Evolutionary conservation across 768 basidiomycete genomes (phyloP), one percentile per base, ranked within the genome.

Genomic region (Russula brevipes): DNA sequence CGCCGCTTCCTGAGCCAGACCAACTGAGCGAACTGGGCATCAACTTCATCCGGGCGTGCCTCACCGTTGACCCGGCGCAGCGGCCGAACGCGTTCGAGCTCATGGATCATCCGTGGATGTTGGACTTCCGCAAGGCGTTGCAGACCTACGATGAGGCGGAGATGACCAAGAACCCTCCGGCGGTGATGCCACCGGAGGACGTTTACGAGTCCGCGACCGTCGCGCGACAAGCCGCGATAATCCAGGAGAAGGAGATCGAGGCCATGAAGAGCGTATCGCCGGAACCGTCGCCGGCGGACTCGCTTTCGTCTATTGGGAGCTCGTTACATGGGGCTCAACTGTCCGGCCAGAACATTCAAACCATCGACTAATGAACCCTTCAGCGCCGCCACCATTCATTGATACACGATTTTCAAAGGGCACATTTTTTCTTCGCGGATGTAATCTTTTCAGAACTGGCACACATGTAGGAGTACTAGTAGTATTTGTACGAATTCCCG

Each of bases 21-120:
- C 91, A 98, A 75, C 84, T 98, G 35, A 89, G 91, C 70, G 86
- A 87, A 45, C 72, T 88, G 41, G 97, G 97, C 30, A 94, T 98
- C 72, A 87, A 86, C 73, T 98, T 98, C 73, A 95, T 97, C 76
- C 88, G 90, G 63, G 85, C 86, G 69, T 98, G 96, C 74, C 77
- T 99, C 46, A 91, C 83, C 11, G 88, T 98, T 56, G 93, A 96
- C 70, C 85, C 94, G 0, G 79, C 87, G 72, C 76, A 82, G 63
- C 84, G 97, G 49, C 96, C 97, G 0, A 85, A 87, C 11, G 94
- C 97, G 0, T 74, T 78, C 24, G 93, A 97, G 70, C 82, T 98
- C 35, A 83, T 94, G 76, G 80, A 86, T 44, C 91, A 98, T 73
- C 82, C 85, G 16, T 98, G 97, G 96, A 89, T 96, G 81, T 77